These are phyloP conservation scores for Nannizzia gypsea DNA, from an alignment of 2,329 filamentous ascomycete genomes.

Conservation along the genomic window DNA sequence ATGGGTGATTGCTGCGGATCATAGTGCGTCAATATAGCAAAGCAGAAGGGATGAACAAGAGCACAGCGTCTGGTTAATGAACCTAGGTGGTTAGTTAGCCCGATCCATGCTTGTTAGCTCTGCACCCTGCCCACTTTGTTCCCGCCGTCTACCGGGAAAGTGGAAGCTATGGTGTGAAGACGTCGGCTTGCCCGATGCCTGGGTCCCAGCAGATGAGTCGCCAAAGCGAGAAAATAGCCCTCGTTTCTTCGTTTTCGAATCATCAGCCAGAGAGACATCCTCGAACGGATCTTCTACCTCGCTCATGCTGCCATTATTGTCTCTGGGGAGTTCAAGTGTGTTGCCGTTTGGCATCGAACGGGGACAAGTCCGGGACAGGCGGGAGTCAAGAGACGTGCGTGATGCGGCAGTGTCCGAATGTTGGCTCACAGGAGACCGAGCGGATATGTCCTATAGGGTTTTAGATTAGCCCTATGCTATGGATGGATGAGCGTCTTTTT, in stretches of 20 bases:
- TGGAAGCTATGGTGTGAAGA: conserved; percentile 48
- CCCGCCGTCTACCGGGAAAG: conserved; percentile 59
- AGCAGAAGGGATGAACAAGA: too few species aligned
- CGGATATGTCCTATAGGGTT: conserved; percentile 65
- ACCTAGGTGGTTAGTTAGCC: background rate
- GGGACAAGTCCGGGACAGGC: conserved; percentile 50
- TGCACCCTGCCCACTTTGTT: conserved; percentile 56
- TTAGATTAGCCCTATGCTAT: background rate
- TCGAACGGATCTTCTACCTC: conserved; percentile 64
- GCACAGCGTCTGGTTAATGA: too few species aligned
- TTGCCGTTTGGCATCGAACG: conserved; percentile 49
- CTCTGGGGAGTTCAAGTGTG: conserved; percentile 47
- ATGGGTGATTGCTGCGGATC: background rate
- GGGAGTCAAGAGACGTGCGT: conserved; percentile 71
- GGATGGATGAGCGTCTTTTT: background rate
- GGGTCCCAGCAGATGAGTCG: conserved; percentile 36
- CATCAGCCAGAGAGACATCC: conserved; percentile 77
- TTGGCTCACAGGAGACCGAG: conserved; percentile 61
- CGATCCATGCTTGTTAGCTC: conserved; percentile 53
- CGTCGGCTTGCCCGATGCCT: conserved; percentile 31
- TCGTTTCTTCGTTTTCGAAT: conserved; percentile 57
- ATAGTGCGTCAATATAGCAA: background rate
- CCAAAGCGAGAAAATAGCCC: conserved; percentile 69
- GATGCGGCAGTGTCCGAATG: conserved; percentile 45
- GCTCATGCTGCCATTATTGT: conserved; percentile 38